Evolutionary conservation across 495 filamentous ascomycete genomes (phyloP), one percentile per base, ranked within the genome.

Genomic region (Cudoniella acicularis): DNA sequence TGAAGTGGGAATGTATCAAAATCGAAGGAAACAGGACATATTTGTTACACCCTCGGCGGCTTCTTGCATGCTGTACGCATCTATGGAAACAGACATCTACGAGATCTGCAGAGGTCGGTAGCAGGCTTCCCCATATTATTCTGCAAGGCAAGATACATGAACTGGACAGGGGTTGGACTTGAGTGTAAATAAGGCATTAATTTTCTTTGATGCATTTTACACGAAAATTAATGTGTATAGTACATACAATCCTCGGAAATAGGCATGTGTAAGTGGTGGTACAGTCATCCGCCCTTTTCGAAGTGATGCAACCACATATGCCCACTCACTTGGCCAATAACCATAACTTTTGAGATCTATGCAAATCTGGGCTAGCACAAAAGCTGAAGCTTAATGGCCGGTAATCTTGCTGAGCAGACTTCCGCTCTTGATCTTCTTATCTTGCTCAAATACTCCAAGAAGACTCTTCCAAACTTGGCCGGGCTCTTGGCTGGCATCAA

Each of bases 401-500:
- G 76, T 73, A 57, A 83, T 64, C 68, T 70, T 81, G 73, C 63
- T 72, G 11, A 83, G 63, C 59, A 81, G 64, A 47, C 73, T 72
- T 58, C 69, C 65, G 57, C 70, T 73, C 59, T 74, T 73, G 13
- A 71, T 67, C 66, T 83, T 83, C 68, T 85, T 82, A 43, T 56
- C 27, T 60, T 50, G 25, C 42, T 68, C 65, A 73, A 98, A 95
- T 61, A 97, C 87, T 65, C 85, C 86, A 30, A 98, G 77, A 64
- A 99, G 73, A 72, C 86, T 88, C 79, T 89, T 89, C 94, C 94
- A 99, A 56, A 99, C 94, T 73, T 91, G 84, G 27, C 91, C 90
- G 49, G 95, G 94, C 75, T 96, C 87, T 79, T 99, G 92, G 77
- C 90, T 94, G 65, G 94, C 94, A 73, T 99, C 94, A 65, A 99